Base-by-base conservation (phyloP, 2,329 filamentous ascomycete species). In the Lachnellula willkommii region DNA sequence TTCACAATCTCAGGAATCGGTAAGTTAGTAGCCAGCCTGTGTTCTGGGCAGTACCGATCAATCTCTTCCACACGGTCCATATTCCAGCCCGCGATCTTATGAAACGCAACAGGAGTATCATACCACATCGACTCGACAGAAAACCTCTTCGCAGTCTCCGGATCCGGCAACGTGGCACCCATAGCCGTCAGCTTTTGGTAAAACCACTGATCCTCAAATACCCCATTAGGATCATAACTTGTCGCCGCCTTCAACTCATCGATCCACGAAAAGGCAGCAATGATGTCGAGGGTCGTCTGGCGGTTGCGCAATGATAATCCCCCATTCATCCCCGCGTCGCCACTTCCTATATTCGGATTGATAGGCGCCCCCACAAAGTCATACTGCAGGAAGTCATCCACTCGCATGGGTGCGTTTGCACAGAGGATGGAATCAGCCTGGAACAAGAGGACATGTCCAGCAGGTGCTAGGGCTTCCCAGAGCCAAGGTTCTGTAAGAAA, bases 371-470 rank as follows among this genome's bases (percentile, higher is more conserved):
- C 26, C 26, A 28, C 26, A 28, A 28, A 28, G 8, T 28, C 26
- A 28, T 28, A 28, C 26, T 28, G 7, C 26, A 28, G 26, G 26
- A 28, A 28, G 26, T 28, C 26, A 2, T 28, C 28, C 28, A 28
- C 28, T 28, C 28, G 28, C 28, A 28, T 9, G 28, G 12, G 8
- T 45, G 36, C 4, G 65, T 79, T 80, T 61, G 78, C 77, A 65
- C 79, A 81, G 37, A 81, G 66, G 54, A 81, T 78, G 60, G 74
- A 77, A 68, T 82, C 79, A 15, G 77, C 78, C 66, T 81, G 78
- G 68, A 80, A 81, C 47, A 80, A 63, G 22, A 82, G 72, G 39
- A 82, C 66, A 73, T 75, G 79, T 68, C 81, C 78, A 14, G 77
- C 77, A 0, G 76, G 74, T 48, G 70, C 67, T 45, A 80, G 68